Base-by-base conservation (phyloP, 257 asterid species). In the Echium plantagineum region DNA sequence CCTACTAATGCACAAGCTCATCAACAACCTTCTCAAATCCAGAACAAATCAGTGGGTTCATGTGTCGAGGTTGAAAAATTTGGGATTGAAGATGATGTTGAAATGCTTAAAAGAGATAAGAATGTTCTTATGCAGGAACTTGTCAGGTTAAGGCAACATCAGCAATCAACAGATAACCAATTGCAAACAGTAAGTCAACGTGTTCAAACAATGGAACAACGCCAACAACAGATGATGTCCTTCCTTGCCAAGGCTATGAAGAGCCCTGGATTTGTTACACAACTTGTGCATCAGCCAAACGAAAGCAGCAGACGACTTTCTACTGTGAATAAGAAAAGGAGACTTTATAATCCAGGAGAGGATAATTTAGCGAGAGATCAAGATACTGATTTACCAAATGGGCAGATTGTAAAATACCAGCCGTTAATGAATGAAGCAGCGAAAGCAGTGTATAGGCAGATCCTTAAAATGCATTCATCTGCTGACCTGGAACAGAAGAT, bases 191-290 rank as follows among this genome's bases (percentile, higher is more conserved):
- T 85, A 47, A 82, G 86, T 62, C 83, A 87, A 71, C 88, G 88
- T 47, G 85, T 87, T 66, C 94, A 82, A 15, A 60, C 67, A 20
- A 87, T 87, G 95, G 95, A 84, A 71, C 86, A 78, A 60, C 85
- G 89, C 53, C 90, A 84, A 62, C 83, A 81, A 54, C 95, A 87
- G 63, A 84, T 87, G 94, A 82, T 84, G 94, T 80, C 95, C 3
- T 87, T 84, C 69, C 95, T 87, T 15, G 95, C 95, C 12, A 87
- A 84, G 74, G 95, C 95, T 26, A 74, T 87, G 83, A 87, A 87
- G 69, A 87, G 80, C 77, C 85, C 95, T 21, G 83, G 85, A 9
- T 85, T 87, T 64, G 77, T 87, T 48, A 67, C 95, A 13, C 95
- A 84, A 80, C 69, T 87, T 57, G 86, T 84, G 42, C 86, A 84